Percentiles rank a stretch among this genome's conserved stretches.
Evolutionary conservation across 352 stramenopile species (phyloP).

Genomic region (Pythium coloratum): DNA sequence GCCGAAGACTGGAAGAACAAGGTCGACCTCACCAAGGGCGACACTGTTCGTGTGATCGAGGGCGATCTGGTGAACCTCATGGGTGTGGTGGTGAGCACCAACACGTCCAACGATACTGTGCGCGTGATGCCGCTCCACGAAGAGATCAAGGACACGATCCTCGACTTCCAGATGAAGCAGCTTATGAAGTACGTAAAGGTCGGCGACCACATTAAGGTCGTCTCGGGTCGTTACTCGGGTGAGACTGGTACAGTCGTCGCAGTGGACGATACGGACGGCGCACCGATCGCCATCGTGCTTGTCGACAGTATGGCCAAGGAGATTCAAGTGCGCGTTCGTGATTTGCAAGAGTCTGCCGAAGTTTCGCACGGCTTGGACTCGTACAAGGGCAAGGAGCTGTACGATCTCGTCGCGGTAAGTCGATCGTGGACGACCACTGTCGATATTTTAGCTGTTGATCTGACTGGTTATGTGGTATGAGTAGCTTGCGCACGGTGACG

Average conservation of each 20-base stretch:
- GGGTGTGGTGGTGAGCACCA: constrained; percentile 88
- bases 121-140: constrained; percentile 89
- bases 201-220: constrained; percentile 91
- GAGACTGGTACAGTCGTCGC: constrained; percentile 90
- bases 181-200: constrained; percentile 92
- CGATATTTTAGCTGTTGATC: not conserved
- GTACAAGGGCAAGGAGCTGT: constrained; percentile 89
- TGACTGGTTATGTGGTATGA: not conserved
- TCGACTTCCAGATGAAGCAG: constrained; percentile 89
- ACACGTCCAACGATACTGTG: constrained; percentile 86
- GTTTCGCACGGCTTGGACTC: constrained; percentile 88
- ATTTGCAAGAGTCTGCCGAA: constrained; percentile 89
- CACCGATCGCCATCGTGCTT: constrained; percentile 84
- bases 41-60: constrained; percentile 88
- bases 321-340: constrained; percentile 89
- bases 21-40: constrained; percentile 87
- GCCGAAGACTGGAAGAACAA: constrained; percentile 89
- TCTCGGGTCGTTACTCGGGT: constrained; percentile 87
- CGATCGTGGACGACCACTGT: not conserved
- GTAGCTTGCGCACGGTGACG: constrained; percentile 80
- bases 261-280: constrained; percentile 81
- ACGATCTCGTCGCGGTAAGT: constrained; percentile 83
- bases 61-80: constrained; percentile 89
- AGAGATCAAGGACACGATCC: constrained; percentile 90
- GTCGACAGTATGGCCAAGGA: constrained; percentile 90